Conservation (phyloP, 768 basidiomycete species). For the Coprinellus aureogranulatus region DNA sequence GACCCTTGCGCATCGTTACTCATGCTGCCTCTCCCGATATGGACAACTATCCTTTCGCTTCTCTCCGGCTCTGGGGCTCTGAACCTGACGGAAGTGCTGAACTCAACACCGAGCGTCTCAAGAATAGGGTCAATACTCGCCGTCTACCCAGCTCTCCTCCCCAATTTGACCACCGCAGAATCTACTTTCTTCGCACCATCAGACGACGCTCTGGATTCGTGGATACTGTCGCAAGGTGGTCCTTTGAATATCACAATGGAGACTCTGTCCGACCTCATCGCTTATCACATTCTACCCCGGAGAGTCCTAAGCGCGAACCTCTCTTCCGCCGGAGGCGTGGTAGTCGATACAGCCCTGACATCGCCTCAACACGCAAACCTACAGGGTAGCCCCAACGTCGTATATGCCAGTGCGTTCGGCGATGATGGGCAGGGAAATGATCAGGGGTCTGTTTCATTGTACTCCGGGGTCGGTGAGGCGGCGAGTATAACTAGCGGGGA, state of each 20-base stretch:
- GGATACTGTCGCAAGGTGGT: neutral
- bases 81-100: no score
- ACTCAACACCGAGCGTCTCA: neutral
- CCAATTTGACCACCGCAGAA: neutral
- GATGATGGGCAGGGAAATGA: neutral
- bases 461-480: constrained; percentile 1
- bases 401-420: constrained; percentile 1
- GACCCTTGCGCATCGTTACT: no score
- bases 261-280: neutral
- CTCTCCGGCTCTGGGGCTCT: no score
- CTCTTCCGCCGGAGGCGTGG: neutral
- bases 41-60: no score
- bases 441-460: neutral
- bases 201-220: neutral
- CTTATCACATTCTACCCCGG: neutral
- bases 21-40: no score
- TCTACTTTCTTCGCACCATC: neutral
- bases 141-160: neutral
- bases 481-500: neutral
- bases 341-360: neutral
- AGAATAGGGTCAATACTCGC: neutral
- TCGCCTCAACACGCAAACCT: neutral
- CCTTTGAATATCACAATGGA: neutral
- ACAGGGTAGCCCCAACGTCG: neutral
- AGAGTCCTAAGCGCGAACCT: neutral